Evolutionary conservation across 495 filamentous ascomycete genomes (phyloP), one percentile per base, ranked within the genome.

Genomic region (Geopyxis carbonaria): DNA sequence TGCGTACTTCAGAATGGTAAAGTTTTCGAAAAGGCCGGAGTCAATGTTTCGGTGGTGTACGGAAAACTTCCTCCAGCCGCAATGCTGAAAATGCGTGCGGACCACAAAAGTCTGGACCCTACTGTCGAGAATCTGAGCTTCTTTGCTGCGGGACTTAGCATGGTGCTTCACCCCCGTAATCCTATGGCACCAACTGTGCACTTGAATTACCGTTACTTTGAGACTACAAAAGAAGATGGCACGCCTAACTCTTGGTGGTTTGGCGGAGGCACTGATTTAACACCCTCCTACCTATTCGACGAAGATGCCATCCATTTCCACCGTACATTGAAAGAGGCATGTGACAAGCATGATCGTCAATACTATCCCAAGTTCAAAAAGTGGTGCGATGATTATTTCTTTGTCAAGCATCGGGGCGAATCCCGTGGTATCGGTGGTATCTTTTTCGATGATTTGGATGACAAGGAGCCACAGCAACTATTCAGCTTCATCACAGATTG

Each of bases 361-460:
- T 99, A 93, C 66, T 99, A 92, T 56, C 80, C 85, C 9, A 74
- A 75, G 22, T 99, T 95, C 69, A 99, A 99, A 64, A 73, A 78
- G 45, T 99, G 89, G 89, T 99, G 89, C 56, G 89, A 99, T 56
- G 75, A 86, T 46, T 99, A 99, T 64, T 99, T 99, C 61, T 75
- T 70, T 61, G 74, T 93, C 50, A 81, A 81, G 47, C 89, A 99
- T 60, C 81, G 89, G 23, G 69, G 69, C 39, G 89, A 99, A 61
- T 65, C 70, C n/a, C 75, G 89, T 23, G 89, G 89, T 31, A 60
- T 99, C 18, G 89, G 89, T 22, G 89, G 89, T 15, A 95, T 99
- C 57, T 99, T 99, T 68, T 99, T 99, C 53, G 89, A 97, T 58
- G 89, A 99, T 51, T 65, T 95, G 15, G 89, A 95, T 57, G 80